Percentiles rank a stretch among this genome's conserved stretches.
These are phyloP conservation scores for Linaria vulgaris DNA, from an alignment of 257 asterid species.

Conservation along the genomic window DNA sequence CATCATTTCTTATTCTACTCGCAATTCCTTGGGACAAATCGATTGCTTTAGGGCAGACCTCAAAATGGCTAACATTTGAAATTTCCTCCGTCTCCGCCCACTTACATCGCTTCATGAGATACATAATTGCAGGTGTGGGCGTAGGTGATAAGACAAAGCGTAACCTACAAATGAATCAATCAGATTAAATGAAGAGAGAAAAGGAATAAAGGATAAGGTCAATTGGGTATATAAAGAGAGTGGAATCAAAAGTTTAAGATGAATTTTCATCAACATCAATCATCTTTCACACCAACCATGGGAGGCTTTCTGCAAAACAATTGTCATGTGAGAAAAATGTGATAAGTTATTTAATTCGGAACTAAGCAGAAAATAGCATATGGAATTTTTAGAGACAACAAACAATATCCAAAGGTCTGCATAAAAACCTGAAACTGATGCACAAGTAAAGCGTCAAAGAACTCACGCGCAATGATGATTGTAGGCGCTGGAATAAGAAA, in stretches of 20 bases:
- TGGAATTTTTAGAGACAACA: conserved; percentile 4
- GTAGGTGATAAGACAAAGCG: conserved; percentile 85
- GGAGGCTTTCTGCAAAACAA: conserved; percentile 72
- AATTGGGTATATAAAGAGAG: conserved; percentile 7
- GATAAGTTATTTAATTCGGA: conserved; percentile 65
- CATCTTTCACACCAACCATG: conserved; percentile 98
- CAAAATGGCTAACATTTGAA: conserved; percentile 54
- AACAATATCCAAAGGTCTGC: conserved; percentile 11
- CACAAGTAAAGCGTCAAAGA: conserved; percentile 95
- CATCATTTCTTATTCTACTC: conserved; percentile 69
- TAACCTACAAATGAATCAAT: conserved; percentile 56
- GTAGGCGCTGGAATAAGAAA: conserved; percentile 69
- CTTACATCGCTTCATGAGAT: conserved; percentile 73
- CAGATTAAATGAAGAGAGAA: conserved; percentile 14
- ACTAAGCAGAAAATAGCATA: too few relatives aligned
- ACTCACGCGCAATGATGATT: conserved; percentile 88
- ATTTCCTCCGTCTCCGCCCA: conserved; percentile 73
- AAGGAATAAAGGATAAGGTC: conserved; percentile 7
- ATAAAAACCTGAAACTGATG: conserved; percentile 95
- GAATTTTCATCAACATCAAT: conserved; percentile 73
- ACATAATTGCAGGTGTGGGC: conserved; percentile 88
- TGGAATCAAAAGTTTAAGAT: conserved; percentile 48
- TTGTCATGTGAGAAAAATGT: conserved; percentile 29
- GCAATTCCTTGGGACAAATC: conserved; percentile 81
- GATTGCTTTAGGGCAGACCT: conserved; percentile 88